Evolutionary conservation across 2,329 filamentous ascomycete species (phyloP), one percentile per base, ranked within the genome.

Genomic region (Aspergillus fructus): DNA sequence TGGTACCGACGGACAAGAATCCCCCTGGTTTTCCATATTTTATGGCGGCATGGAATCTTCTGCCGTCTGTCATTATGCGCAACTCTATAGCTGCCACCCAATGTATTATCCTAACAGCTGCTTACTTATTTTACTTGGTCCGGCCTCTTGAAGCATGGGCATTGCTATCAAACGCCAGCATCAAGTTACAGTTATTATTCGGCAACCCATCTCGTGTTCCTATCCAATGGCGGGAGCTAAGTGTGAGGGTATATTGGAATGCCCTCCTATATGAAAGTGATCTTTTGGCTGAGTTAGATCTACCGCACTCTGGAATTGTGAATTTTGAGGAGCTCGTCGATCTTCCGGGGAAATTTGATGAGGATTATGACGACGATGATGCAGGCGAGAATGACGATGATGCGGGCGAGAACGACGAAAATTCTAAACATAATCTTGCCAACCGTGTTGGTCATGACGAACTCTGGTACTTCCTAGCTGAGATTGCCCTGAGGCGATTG

Each of bases 231-330:
- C 83, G 86, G 65, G 89, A 93, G 69, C 74, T 93, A 30, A 85
- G 86, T 48, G 89, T 91, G 72, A 81, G 90, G 49, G 88, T 93
- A 13, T 94, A 91, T 76, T 94, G 90, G 90, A 93, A 94, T 65
- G 82, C 89, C 3, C 78, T 93, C 2, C 83, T 93, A 50, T 91
- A 91, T 58, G 90, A 93, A 73, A 92, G 86, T 68, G 90, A 93
- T 69, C 80, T 93, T 40, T 80, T 93, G 4, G 89, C 89, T 8
- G 90, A 93, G 71, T 77, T 93, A 34, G 90, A 93, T 69, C 80
- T 94, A 15, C 90, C 90, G 4, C 90, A 93, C 70, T 93, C 89
- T 3, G 90, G 90, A 5, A 89, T 93, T 50, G 89, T 91, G 21
- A 87, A 91, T 63, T 91, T 91, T 55, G 90, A 93, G 71, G 90